phyloP scores from a whole-genome alignment of 2,329 filamentous ascomycete genomes.

The Alternaria brassicicola region DNA sequence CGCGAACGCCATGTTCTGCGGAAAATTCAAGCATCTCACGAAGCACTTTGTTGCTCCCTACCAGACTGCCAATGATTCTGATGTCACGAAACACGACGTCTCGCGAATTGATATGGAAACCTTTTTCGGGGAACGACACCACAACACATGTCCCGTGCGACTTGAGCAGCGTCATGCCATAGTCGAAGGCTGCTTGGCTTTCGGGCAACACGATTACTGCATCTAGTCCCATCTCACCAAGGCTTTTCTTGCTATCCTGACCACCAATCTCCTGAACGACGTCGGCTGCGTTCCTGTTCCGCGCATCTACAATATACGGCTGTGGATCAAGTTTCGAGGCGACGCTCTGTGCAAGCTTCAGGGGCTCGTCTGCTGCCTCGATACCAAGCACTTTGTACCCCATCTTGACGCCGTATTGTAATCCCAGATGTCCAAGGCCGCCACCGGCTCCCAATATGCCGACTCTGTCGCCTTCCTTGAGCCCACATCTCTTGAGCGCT shows the following conservation, averaged over 20 bases:
- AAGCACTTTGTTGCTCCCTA: conserved; percentile 51
- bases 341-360: conserved; percentile 45
- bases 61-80: conserved; percentile 50
- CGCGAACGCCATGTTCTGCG: conserved; percentile 44
- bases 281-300: conserved; percentile 37
- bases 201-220: conserved; percentile 56
- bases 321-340: conserved; percentile 29
- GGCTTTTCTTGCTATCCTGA: conserved; percentile 45
- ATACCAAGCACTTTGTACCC: conserved; percentile 48
- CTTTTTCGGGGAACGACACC: conserved; percentile 55
- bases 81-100: conserved; percentile 56
- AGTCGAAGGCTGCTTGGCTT: conserved; percentile 56
- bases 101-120: conserved; percentile 51
- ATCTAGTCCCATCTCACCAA: conserved; percentile 54
- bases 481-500: conserved; percentile 47
- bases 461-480: conserved; percentile 43
- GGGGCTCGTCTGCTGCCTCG: conserved; percentile 47
- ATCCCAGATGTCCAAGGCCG: conserved; percentile 40
- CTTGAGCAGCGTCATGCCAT: conserved; percentile 52
- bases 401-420: conserved; percentile 42
- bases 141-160: conserved; percentile 56
- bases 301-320: conserved; percentile 51
- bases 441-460: conserved; percentile 51
- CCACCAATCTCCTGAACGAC: conserved; percentile 43
- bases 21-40: conserved; percentile 51